Evolutionary conservation across 164 flowering plant species (phyloP).

Genomic region (Liriodendron chinense): DNA sequence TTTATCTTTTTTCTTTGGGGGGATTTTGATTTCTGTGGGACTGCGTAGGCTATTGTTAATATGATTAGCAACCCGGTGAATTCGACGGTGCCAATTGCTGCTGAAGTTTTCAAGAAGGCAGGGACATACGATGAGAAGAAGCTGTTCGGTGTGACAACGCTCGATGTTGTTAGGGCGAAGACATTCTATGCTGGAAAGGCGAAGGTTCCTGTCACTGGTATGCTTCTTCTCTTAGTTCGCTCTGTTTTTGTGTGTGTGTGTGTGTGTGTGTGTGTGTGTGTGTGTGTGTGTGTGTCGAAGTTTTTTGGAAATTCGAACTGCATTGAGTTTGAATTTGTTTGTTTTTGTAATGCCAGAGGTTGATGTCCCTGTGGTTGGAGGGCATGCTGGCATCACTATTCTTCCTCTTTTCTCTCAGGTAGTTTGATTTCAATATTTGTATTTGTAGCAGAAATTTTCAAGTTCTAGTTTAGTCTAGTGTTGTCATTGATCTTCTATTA

Average conservation of each 20-base stretch:
- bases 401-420: conserved; percentile 96
- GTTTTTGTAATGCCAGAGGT: conserved; percentile 52
- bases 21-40: not conserved
- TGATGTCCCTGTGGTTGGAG: conserved; percentile 95
- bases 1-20: not conserved
- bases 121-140: conserved; percentile 78
- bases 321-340: not conserved
- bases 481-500: not conserved
- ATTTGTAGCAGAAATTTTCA: not conserved
- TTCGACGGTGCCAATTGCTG: conserved; percentile 95
- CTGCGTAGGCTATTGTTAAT: conserved; percentile 71
- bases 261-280: too few species aligned
- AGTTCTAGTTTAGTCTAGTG: not conserved
- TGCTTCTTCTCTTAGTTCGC: not conserved
- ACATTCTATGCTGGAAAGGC: conserved; percentile 96
- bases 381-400: conserved; percentile 96
- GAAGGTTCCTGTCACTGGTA: conserved; percentile 48
- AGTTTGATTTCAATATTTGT: conserved; percentile 4
- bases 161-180: conserved; percentile 93
- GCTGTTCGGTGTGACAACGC: conserved; percentile 92
- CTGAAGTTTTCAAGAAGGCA: conserved; percentile 90
- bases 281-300: conserved; percentile 7
- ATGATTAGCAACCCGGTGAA: conserved; percentile 99
- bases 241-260: too few species aligned
- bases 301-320: not conserved